Evolutionary conservation across 257 asterid genomes (phyloP), one percentile per base, ranked within the genome.

Genomic region (Fraxinus cuspidata): DNA sequence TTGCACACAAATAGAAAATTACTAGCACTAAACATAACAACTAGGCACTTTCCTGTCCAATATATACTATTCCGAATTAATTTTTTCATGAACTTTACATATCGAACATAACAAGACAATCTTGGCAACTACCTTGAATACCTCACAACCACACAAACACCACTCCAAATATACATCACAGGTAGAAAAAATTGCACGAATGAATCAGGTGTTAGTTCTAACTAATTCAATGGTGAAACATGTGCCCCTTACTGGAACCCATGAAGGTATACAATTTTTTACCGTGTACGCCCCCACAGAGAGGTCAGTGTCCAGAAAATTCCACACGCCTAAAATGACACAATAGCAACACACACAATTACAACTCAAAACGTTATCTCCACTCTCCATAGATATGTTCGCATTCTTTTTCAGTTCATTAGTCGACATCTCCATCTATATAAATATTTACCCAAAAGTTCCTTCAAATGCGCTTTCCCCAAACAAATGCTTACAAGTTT

Each of bases 191-290:
- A 77, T 8, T 69, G 51, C 68, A 68, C 53, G 6, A 49, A 32
- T 56, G 65, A 56, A 23, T 32, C 9, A 23, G 23, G 15, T 7
- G 27, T 65, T 28, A 37, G 16, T 23, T 53, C 70, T 60, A 28
- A 49, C 67, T 34, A 74, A 80, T 74, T 49, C 74, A 70, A 44
- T 44, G 47, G 73, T 69, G 32, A 73, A 73, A 68, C 71, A 69
- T 0, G 23, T 40, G 75, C 69, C 81, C 34, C 13, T 70, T 71
- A 68, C 49, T 6, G 60, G 34, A 51, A 49, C 37, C 29, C 77
- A 42, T 19, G 11, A 38, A 53, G 12, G 64, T 2, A 66, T 56
- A 28, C 66, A 58, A 51, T 44, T 38, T 76, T 72, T 10, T 71
- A 32, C 23, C 37, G 19, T 35, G 23, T 8, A 53, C 25, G 40